phyloP scores from a whole-genome alignment of 1,284 basidiomycete species.

The Rhodotorula sp. region DNA sequence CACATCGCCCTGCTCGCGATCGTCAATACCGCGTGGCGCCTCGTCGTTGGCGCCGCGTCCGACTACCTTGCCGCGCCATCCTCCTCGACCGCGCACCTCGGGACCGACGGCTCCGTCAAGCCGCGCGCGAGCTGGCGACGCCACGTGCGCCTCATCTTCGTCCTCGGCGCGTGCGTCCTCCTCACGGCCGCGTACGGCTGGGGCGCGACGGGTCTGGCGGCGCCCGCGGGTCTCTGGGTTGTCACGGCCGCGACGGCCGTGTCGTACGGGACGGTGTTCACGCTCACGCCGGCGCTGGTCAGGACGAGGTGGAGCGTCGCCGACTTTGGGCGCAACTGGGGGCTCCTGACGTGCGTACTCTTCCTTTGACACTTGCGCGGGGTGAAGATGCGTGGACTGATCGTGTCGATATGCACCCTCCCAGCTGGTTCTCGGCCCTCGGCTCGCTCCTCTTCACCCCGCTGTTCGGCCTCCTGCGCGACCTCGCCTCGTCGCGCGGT shows the following conservation, averaged over 20 bases:
- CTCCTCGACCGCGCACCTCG: too few species aligned
- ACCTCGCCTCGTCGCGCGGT: conserved; percentile 15
- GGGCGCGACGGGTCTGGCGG: conserved; percentile 23
- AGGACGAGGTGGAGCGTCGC: conserved; percentile 36
- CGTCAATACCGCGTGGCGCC: conserved; percentile 41
- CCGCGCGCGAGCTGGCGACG: conserved; percentile 1
- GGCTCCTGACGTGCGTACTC: conserved; percentile 33
- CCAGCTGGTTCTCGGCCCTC: conserved; percentile 41
- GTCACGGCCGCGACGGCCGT: conserved; percentile 31
- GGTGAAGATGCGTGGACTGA: background rate
- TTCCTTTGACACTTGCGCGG: background rate
- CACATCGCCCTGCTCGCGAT: conserved; percentile 42
- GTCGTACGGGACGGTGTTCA: conserved; percentile 41
- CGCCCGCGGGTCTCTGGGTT: conserved; percentile 34
- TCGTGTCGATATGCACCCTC: too few species aligned
- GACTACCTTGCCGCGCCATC: conserved; percentile 38
- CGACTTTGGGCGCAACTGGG: conserved; percentile 45
- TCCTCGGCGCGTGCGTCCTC: conserved; percentile 21
- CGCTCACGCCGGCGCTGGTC: conserved; percentile 40
- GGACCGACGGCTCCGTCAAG: too few species aligned
- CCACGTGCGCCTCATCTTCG: conserved; percentile 36
- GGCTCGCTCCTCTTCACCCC: conserved; percentile 42
- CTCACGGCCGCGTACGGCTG: conserved; percentile 30
- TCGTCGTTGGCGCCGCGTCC: conserved; percentile 38
- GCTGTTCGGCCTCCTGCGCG: conserved; percentile 39